Evolutionary conservation across 139 green algal genomes (phyloP).

Genomic region (Microglena sp.): DNA sequence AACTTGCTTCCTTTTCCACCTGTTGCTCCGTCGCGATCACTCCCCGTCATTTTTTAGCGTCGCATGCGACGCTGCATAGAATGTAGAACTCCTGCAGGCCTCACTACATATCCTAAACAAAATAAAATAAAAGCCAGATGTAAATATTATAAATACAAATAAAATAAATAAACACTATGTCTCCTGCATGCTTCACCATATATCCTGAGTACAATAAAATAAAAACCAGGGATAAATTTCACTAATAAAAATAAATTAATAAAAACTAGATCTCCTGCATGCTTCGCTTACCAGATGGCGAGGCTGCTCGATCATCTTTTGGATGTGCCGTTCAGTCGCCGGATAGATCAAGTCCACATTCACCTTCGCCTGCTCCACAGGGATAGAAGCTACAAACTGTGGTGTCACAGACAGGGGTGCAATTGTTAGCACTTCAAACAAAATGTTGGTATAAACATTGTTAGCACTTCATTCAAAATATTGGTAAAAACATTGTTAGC

Average conservation of each 20-base stretch:
- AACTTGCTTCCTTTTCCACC: too few species aligned
- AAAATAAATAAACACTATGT: too few species aligned
- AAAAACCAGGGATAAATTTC: background rate
- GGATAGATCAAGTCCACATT: conserved; percentile 38
- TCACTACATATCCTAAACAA: too few species aligned
- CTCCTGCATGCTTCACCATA: too few species aligned
- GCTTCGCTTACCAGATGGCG: conserved; percentile 20
- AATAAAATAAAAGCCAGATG: too few species aligned
- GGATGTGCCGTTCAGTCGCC: conserved; percentile 43
- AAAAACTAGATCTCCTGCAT: background rate
- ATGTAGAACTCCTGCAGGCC: too few species aligned
- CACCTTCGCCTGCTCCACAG: conserved; percentile 10
- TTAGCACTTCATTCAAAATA: background rate
- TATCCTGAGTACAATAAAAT: background rate
- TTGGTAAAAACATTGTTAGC: too few species aligned
- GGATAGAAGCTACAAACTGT: conserved; percentile 18
- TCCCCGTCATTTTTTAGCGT: too few species aligned
- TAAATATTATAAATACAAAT: background rate
- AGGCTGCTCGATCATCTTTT: conserved; percentile 28
- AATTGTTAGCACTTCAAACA: background rate
- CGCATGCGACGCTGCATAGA: too few species aligned
- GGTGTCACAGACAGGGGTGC: background rate
- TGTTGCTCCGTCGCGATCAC: too few species aligned
- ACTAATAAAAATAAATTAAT: background rate
- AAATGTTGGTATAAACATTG: background rate